phyloP scores from a whole-genome alignment of 2,329 filamentous ascomycete genomes.

The Leptographium galeiforme region DNA sequence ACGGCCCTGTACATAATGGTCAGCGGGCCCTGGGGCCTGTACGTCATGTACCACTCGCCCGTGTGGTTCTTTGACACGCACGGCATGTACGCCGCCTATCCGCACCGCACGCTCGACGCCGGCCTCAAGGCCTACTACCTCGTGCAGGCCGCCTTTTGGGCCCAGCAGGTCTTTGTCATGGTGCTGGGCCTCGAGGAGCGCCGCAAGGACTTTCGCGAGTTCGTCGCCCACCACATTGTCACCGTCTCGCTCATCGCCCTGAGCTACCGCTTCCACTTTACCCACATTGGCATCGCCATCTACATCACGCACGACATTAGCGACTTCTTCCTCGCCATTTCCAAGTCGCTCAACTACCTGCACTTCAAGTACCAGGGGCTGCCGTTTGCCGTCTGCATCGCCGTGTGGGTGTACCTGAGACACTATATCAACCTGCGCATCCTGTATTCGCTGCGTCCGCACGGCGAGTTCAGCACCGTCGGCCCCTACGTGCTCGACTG shows the following conservation, averaged over 20 bases:
- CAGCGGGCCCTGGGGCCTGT: conserved; percentile 72
- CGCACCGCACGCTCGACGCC: conserved; percentile 67
- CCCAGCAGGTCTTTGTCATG: conserved; percentile 83
- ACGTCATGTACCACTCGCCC: conserved; percentile 80
- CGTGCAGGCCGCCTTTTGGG: conserved; percentile 89
- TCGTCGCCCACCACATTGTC: conserved; percentile 84
- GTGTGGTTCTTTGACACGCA: conserved; percentile 92
- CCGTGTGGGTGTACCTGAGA: conserved; percentile 76
- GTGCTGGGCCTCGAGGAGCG: conserved; percentile 81
- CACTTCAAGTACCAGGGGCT: conserved; percentile 63
- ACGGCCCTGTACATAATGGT: conserved; percentile 81
- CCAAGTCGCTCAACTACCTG: conserved; percentile 84
- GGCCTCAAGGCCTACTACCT: conserved; percentile 92
- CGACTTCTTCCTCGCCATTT: conserved; percentile 91
- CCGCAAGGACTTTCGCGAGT: conserved; percentile 86
- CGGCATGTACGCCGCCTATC: conserved; percentile 85
- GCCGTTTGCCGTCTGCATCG: conserved; percentile 74
- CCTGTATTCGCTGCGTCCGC: conserved; percentile 57
- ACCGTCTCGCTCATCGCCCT: conserved; percentile 70
- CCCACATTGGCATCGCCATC: conserved; percentile 82
- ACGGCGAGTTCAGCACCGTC: conserved; percentile 51
- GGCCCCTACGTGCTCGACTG: conserved; percentile 67
- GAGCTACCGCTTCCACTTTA: conserved; percentile 94
- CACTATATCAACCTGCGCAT: conserved; percentile 74
- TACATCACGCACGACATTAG: conserved; percentile 92